Percentiles rank a stretch among this genome's conserved stretches.
phyloP scores from a whole-genome alignment of 106 monocot species.

The Narthecium ossifragum region DNA sequence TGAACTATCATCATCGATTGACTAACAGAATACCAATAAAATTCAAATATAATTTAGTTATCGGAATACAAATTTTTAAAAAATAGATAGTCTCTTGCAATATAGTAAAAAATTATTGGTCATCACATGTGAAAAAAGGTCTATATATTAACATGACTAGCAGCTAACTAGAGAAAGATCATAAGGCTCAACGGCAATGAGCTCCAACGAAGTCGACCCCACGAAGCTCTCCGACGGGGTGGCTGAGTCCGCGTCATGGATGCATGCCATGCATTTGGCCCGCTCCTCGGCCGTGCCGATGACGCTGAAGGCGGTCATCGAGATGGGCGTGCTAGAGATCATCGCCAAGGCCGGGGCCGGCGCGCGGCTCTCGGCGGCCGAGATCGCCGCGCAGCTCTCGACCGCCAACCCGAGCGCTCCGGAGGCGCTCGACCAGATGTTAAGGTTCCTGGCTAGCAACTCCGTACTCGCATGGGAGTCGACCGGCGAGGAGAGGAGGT shows the following conservation, averaged over 20 bases:
- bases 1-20: too few relatives aligned
- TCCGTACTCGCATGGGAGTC: constrained; percentile 9
- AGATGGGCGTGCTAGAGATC: constrained; percentile 9
- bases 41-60: too few relatives aligned
- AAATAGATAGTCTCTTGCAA: too few relatives aligned
- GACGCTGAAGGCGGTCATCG: constrained; percentile 8
- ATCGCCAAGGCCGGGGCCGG: constrained; percentile 2
- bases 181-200: too few relatives aligned
- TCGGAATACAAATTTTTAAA: too few relatives aligned
- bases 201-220: too few relatives aligned
- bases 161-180: too few relatives aligned
- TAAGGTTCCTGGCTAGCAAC: constrained; percentile 9
- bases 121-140: too few relatives aligned
- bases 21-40: too few relatives aligned
- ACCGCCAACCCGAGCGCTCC: constrained; percentile 4
- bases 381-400: constrained; percentile 3
- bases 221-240: background rate
- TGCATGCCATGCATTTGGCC: background rate
- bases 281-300: background rate
- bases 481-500: constrained; percentile 5
- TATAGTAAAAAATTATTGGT: too few relatives aligned
- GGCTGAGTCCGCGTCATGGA: background rate
- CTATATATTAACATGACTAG: too few relatives aligned
- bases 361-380: background rate
- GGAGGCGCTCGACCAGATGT: constrained; percentile 8